Evolutionary conservation across 768 basidiomycete species (phyloP).

Genomic region (Lentinula raphanica): DNA sequence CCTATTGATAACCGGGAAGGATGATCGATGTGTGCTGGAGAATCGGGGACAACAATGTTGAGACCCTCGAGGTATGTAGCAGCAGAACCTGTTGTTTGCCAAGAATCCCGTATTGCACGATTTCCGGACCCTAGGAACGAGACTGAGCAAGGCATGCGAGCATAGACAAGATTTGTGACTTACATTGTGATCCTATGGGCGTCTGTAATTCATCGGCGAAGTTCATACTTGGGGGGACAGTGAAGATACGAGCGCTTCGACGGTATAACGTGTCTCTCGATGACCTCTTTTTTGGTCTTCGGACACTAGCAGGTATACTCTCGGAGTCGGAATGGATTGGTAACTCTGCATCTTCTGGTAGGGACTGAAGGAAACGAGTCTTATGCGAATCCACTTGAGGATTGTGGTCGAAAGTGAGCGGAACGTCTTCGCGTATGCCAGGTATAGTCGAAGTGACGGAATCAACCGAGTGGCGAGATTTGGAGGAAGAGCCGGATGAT

Average conservation of each 20-base stretch:
- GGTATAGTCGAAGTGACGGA: constrained; percentile 23
- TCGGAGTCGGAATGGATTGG: constrained; percentile 13
- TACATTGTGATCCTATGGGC: neutral
- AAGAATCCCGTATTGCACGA: constrained; percentile 36
- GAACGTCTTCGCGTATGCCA: constrained; percentile 31
- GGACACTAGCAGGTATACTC: neutral
- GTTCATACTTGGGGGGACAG: neutral
- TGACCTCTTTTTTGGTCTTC: constrained; percentile 8
- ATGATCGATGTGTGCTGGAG: constrained; percentile 25
- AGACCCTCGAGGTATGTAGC: constrained; percentile 37
- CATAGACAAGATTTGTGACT: neutral
- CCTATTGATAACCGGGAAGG: constrained; percentile 37
- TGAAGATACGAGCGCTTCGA: constrained; percentile 9
- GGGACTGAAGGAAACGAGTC: constrained; percentile 9
- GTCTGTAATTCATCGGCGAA: neutral
- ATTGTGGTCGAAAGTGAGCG: constrained; percentile 39
- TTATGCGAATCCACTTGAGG: constrained; percentile 17
- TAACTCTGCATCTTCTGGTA: constrained; percentile 15
- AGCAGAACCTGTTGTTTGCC: constrained; percentile 36
- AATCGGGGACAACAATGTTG: constrained; percentile 27
- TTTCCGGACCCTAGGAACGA: constrained; percentile 10
- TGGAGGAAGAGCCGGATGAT: constrained; percentile 39
- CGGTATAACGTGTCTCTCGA: constrained; percentile 5
- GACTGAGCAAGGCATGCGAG: neutral
- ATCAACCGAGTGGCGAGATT: constrained; percentile 17